phyloP scores from a whole-genome alignment of 2,329 filamentous ascomycete species.

The Aschersonia sp. region DNA sequence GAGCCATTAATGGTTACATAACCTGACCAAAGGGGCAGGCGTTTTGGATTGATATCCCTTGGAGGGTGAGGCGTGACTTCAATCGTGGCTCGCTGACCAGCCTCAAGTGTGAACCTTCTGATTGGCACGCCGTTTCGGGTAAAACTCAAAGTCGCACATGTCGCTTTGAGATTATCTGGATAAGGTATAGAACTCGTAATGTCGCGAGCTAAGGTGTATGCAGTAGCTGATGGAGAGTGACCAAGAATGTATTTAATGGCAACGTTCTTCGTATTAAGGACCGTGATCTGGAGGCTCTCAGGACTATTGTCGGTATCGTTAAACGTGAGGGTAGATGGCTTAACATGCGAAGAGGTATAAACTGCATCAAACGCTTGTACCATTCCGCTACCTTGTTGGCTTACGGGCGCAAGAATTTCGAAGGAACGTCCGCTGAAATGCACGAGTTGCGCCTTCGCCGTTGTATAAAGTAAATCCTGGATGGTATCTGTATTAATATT shows the following conservation, averaged over 20 bases:
- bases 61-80: slow-evolving; percentile 30
- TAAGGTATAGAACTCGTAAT: slow-evolving; percentile 24
- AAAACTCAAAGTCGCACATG: slow-evolving; percentile 27
- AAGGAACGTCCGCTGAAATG: slow-evolving; percentile 23
- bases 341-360: slow-evolving; percentile 34
- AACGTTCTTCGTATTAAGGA: slow-evolving; percentile 37
- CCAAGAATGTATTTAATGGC: slow-evolving; percentile 35
- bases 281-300: slow-evolving; percentile 32
- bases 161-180: slow-evolving; percentile 25
- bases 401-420: slow-evolving; percentile 34
- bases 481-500: slow-evolving; percentile 32
- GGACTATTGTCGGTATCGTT: slow-evolving; percentile 46
- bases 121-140: slow-evolving; percentile 21
- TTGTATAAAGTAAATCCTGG: slow-evolving; percentile 33
- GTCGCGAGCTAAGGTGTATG: slow-evolving; percentile 29
- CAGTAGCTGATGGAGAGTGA: slow-evolving; percentile 33
- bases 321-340: slow-evolving; percentile 41
- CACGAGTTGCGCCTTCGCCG: slow-evolving; percentile 31
- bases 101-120: slow-evolving; percentile 18
- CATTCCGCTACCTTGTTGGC: slow-evolving; percentile 45
- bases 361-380: slow-evolving; percentile 45
- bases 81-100: slow-evolving; percentile 26
- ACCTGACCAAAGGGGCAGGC: slow-evolving; percentile 27
- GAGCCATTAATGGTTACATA: slow-evolving; percentile 24
- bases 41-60: slow-evolving; percentile 13